Conservation (phyloP, 345 rosid species). For the Angophora floribunda region DNA sequence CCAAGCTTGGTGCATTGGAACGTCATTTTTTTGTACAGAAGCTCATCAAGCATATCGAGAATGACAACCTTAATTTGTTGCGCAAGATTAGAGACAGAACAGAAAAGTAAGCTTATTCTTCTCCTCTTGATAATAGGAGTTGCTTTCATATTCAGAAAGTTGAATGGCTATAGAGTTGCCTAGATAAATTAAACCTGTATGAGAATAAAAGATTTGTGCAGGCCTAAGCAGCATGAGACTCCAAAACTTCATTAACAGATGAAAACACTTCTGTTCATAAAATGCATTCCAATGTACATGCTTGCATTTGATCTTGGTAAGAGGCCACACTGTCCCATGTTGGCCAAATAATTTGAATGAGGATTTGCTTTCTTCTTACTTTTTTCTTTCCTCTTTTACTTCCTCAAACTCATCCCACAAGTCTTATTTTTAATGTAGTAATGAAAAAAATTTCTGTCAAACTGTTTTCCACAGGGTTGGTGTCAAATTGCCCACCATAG, state of each 20-base stretch:
- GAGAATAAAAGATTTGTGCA: not conserved
- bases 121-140: not conserved
- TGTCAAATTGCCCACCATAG: constrained; percentile 50
- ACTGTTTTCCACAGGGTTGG: constrained; percentile 31
- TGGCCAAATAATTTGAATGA: not conserved
- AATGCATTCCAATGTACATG: not conserved
- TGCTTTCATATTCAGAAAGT: not conserved
- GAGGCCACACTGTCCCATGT: not conserved
- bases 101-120: constrained; percentile 28
- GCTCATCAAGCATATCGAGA: constrained; percentile 55
- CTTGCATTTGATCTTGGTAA: not conserved
- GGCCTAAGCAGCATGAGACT: not conserved
- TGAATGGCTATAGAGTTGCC: not conserved
- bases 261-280: not conserved
- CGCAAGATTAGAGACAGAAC: constrained; percentile 36
- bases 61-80: constrained; percentile 54
- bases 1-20: constrained; percentile 47
- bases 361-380: not conserved
- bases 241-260: not conserved
- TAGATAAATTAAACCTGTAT: not conserved
- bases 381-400: not conserved
- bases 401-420: not conserved
- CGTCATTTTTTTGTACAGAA: constrained; percentile 46
- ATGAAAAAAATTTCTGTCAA: not conserved
- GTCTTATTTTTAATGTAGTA: not conserved